Evolutionary conservation across 2,329 filamentous ascomycete genomes (phyloP).

Genomic region (Colletotrichum lentis): DNA sequence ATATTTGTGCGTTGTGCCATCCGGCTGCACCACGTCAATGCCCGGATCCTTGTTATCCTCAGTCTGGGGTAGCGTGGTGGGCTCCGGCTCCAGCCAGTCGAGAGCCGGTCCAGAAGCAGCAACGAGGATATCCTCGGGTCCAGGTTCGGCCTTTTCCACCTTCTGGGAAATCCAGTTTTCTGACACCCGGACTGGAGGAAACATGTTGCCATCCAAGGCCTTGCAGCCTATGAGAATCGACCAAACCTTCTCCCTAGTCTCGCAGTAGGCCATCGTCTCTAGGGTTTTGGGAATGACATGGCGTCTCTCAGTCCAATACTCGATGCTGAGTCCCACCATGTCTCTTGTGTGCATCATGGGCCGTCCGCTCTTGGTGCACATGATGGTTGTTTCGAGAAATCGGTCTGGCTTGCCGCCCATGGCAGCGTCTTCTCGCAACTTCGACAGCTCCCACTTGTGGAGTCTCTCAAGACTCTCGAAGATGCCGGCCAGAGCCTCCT

Average conservation of each 20-base stretch:
- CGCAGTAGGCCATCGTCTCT: constrained; percentile 49
- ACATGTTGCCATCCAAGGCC: constrained; percentile 53
- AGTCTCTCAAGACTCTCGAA: constrained; percentile 74
- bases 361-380: constrained; percentile 75
- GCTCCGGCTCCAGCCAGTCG: constrained; percentile 78
- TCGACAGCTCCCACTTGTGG: constrained; percentile 74
- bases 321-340: constrained; percentile 73
- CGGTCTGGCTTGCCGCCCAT: constrained; percentile 57
- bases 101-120: constrained; percentile 54
- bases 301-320: constrained; percentile 78
- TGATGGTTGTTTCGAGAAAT: constrained; percentile 63
- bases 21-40: constrained; percentile 62
- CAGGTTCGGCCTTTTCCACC: constrained; percentile 66
- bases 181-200: constrained; percentile 73
- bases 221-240: constrained; percentile 73
- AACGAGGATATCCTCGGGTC: constrained; percentile 53
- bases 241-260: constrained; percentile 64
- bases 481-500: constrained; percentile 78
- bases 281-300: constrained; percentile 53
- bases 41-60: constrained; percentile 58
- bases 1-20: constrained; percentile 59
- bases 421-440: constrained; percentile 59
- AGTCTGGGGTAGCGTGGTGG: constrained; percentile 63
- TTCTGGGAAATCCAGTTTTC: constrained; percentile 76
- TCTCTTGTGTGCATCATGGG: constrained; percentile 75